Base-by-base conservation (phyloP, 2,329 filamentous ascomycete species). In the Purpureocillium takamizusanense region DNA sequence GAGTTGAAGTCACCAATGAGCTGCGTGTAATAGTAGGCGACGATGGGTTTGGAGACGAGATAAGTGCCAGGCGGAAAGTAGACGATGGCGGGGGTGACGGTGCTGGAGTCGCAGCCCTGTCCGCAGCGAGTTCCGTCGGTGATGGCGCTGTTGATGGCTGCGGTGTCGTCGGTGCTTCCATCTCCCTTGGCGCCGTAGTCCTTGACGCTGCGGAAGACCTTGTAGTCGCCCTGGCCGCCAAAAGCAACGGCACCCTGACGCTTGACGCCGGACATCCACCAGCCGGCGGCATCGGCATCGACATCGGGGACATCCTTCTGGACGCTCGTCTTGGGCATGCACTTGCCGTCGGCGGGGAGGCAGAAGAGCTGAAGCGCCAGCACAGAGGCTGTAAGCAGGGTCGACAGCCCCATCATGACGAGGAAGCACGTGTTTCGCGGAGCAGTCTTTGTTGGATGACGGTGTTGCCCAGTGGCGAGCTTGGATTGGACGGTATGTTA, bases 21-120 rank as follows among this genome's bases (percentile, higher is more conserved):
- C 59, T 95, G 88, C 9, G 89, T 94, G 68, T 95, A 95, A 71
- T 97, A 97, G 61, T 82, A 83, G 58, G 88, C 83, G 37, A 88
- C 64, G 48, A 97, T 77, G 16, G 90, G 86, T 52, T 70, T 74
- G 56, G 79, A 86, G 50, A 97, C 81, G 14, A 84, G 54, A 55
- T 95, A 97, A 40, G 80, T 94, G 47, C 90, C 89, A 10, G 86
- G 70, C 30, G 88, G 89, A 68, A 97, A 94, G 69, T 94, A 97
- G 38, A 97, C 78, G 12, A 97, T 67, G 18, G 86, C 90, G 1
- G 90, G 90, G 1, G 79, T 78, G n/a, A 76, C 75, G 3, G 90
- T 97, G 25, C 76, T 78, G 2, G 87, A 94, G 56, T 92, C 84
- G 56, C 90, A 97, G 45, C 78, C 77, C 46, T 76, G 57, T 30